Evolutionary conservation across 2,329 filamentous ascomycete species (phyloP), one percentile per base, ranked within the genome.

Genomic region (Magnaporthiopsis poae): DNA sequence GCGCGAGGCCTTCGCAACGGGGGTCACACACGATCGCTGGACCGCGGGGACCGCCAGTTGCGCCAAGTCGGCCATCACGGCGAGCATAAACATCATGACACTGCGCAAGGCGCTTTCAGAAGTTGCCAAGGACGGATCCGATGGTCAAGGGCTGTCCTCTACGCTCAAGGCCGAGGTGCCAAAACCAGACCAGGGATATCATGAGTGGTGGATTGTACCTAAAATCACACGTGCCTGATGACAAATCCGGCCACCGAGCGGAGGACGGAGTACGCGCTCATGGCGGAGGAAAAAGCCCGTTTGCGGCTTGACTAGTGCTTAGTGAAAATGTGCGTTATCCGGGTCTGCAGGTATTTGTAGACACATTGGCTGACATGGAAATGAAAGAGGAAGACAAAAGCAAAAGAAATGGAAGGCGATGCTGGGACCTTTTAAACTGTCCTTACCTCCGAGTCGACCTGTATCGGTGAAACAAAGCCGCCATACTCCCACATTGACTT

Each of bases 41-140:
- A 74, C 82, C 25, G 78, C 78, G 29, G 81, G 85, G 29, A 79
- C 84, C 13, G 88, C 86, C 74, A 82, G 84, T 68, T 83, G 82
- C 12, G 80, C 90, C 71, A 87, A 86, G 72, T 86, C 89, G n/a
- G 89, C 87, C 70, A 92, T 93, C 68, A 86, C 86, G 11, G 82
- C 88, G 0, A 86, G 86, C 7, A 83, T 92, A 69, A 85, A 87
- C 0, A 82, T 91, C 61, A 81, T 82, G 31, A 81, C 80, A 1
- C 75, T 90, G 63, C 84, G 82, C 71, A 89, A 86, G 74, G 82
- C 82, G 12, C 67, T 69, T 60, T 68, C 69, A 68, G 61, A 69
- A 70, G 27, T 70, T 71, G 52, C 67, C 5, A 66, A 64, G 63
- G 56, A 60, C 46, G 46, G 63, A 61, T 46, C 69, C 74, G 62